Base-by-base conservation (phyloP, 75 land plant species). In the Gnetum montanum region DNA sequence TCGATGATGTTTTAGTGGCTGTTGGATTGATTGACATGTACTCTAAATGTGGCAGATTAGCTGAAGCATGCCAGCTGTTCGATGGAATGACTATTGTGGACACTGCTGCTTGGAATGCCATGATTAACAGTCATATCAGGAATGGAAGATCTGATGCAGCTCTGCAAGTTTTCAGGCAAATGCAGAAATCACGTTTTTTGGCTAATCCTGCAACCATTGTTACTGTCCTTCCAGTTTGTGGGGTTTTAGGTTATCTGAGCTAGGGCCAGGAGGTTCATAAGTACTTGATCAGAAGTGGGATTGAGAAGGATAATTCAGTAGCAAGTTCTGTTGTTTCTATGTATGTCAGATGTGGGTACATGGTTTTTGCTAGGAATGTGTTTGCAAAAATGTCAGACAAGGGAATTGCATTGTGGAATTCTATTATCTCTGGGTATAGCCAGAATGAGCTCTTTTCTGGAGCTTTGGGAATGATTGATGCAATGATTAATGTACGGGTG, bases 341-440 rank as follows among this genome's bases (percentile, higher is more conserved):
- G 4, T 73, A 73, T 63, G 56, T 53, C 2, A 59, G 52, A 46
- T 58, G 63, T 54, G 50, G 62, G 10, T 18, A n/a, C 8, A 30
- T 59, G 0, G 37, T 41, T 44, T 35, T 16, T 50, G 49, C 53
- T 26, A 26, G 25, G 8, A 25, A 54, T 74, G 75, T 78, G 35
- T 86, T 86, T 65, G 67, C 72, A 19, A 44, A 48, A 7, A 40
- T 76, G 31, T 34, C 46, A 0, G 46, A 66, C 3, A 62, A 54
- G 35, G 68, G 65, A 61, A 50, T 72, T 8, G 31, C 66, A 34
- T 15, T 76, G 30, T 81, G 85, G 85, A 81, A 70, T 44, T 50
- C 81, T 8, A 66, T 81, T 24, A 73, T 81, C 27, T 51, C 62
- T 23, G 77, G 74, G n/a, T 70, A 66, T 61, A 31, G 69, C 26